phyloP scores from a whole-genome alignment of 2,329 filamentous ascomycete genomes.

The Pseudogymnoascus sp. region DNA sequence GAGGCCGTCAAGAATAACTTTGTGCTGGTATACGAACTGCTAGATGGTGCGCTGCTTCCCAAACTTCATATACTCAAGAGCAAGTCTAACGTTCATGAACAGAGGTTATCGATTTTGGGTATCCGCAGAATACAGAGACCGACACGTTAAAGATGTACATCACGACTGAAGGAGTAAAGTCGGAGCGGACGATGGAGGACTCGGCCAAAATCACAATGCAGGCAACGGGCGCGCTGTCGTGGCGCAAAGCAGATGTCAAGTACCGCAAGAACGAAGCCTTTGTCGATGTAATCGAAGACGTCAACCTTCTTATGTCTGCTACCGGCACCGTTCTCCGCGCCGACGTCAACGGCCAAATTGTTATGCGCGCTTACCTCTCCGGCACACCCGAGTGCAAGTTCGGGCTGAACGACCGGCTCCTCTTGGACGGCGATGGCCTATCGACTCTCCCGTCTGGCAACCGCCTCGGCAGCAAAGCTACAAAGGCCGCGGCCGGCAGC shows the following conservation, averaged over 20 bases:
- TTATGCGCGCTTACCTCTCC: conserved; percentile 96
- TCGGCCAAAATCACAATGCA: conserved; percentile 99
- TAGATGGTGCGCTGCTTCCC: conserved; percentile 59
- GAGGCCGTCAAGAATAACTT: conserved; percentile 99
- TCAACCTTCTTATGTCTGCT: conserved; percentile 98
- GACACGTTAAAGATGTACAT: conserved; percentile 99
- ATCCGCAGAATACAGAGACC: conserved; percentile 97
- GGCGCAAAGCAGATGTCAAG: conserved; percentile 94
- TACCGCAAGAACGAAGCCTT: conserved; percentile 99
- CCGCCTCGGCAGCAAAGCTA: conserved; percentile 73
- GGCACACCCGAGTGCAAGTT: conserved; percentile 99
- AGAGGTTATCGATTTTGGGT: conserved; percentile 99
- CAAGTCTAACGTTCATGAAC: not conserved
- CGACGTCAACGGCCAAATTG: conserved; percentile 93
- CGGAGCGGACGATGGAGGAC: conserved; percentile 75
- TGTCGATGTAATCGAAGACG: conserved; percentile 97
- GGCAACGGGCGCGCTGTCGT: conserved; percentile 91
- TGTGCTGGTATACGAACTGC: conserved; percentile 91
- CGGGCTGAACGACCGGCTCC: conserved; percentile 86
- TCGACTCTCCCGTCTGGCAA: conserved; percentile 65
- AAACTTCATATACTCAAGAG: not conserved
- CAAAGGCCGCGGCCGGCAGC: conserved; percentile 88
- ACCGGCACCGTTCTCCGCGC: conserved; percentile 89
- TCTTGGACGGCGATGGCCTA: conserved; percentile 71
- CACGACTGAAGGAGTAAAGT: conserved; percentile 97